These are phyloP conservation scores for Citrus sp. DNA, from an alignment of 345 rosid genomes.

Conservation along the genomic window DNA sequence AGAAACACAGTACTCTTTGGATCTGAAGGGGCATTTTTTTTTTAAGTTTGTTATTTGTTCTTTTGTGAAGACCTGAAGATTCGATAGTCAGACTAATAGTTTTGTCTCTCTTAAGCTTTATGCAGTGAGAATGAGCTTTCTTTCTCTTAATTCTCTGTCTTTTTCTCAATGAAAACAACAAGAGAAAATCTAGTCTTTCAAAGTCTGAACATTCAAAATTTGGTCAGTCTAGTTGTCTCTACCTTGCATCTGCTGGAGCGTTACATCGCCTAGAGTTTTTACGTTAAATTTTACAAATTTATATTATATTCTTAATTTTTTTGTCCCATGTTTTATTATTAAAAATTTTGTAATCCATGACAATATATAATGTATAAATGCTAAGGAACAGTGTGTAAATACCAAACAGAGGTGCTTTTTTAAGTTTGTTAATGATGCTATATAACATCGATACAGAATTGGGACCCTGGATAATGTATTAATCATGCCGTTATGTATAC, in stretches of 20 bases:
- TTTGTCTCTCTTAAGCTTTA: conserved; percentile 33
- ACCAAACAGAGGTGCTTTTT: background rate
- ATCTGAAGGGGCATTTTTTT: conserved; percentile 24
- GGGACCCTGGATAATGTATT: background rate
- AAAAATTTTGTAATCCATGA: background rate
- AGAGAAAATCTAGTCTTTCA: too few relatives aligned
- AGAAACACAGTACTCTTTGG: conserved; percentile 13
- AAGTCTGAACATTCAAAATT: too few relatives aligned
- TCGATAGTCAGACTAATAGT: conserved; percentile 33
- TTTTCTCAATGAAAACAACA: conserved; percentile 24
- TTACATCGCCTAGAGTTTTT: too few relatives aligned
- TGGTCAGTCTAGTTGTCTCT: too few relatives aligned
- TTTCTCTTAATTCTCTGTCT: conserved; percentile 19
- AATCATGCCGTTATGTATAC: background rate
- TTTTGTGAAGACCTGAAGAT: conserved; percentile 44
- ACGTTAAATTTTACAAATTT: too few relatives aligned
- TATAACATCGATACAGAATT: background rate
- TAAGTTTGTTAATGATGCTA: background rate
- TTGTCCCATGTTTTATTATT: background rate
- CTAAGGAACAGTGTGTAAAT: background rate
- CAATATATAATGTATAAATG: background rate
- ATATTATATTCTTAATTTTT: too few relatives aligned
- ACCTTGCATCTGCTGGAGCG: too few relatives aligned
- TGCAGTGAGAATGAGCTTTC: conserved; percentile 52
- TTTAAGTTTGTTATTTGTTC: conserved; percentile 30